These are phyloP conservation scores for Entamoeba invadens DNA, from an alignment of 208 protist species.

Conservation along the genomic window DNA sequence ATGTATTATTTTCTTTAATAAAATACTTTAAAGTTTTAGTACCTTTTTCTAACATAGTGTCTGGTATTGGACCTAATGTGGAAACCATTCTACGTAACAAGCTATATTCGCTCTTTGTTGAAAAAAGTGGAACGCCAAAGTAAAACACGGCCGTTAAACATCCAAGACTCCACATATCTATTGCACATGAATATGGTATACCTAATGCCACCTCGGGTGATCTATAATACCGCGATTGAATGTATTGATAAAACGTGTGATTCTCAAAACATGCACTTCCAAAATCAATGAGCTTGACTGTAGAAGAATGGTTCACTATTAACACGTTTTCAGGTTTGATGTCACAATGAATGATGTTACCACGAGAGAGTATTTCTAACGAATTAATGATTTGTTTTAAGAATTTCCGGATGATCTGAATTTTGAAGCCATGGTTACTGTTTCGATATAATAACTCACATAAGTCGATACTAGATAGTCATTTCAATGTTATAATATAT, in stretches of 20 bases:
- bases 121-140: conserved; percentile 67
- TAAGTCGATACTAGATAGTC: conserved; percentile 61
- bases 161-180: conserved; percentile 93
- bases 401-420: conserved; percentile 36
- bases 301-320: conserved; percentile 12
- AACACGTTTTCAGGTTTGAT: conserved; percentile 61
- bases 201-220: conserved; percentile 81
- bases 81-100: neutral
- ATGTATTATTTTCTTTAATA: neutral
- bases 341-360: conserved; percentile 44
- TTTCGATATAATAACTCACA: conserved; percentile 63
- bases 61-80: neutral
- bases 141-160: conserved; percentile 83
- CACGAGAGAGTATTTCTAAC: neutral
- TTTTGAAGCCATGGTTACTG: conserved; percentile 51
- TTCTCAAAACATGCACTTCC: conserved; percentile 41
- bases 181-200: conserved; percentile 60
- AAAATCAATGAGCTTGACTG: neutral
- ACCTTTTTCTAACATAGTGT: neutral
- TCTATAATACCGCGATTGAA: conserved; percentile 74
- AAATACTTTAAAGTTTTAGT: neutral
- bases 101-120: conserved; percentile 61
- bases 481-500: conserved; percentile 60
- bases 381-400: conserved; percentile 26
- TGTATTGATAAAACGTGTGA: conserved; percentile 65